These are phyloP conservation scores for Cystofilobasidium macerans DNA, from an alignment of 768 basidiomycete genomes.

Conservation along the genomic window DNA sequence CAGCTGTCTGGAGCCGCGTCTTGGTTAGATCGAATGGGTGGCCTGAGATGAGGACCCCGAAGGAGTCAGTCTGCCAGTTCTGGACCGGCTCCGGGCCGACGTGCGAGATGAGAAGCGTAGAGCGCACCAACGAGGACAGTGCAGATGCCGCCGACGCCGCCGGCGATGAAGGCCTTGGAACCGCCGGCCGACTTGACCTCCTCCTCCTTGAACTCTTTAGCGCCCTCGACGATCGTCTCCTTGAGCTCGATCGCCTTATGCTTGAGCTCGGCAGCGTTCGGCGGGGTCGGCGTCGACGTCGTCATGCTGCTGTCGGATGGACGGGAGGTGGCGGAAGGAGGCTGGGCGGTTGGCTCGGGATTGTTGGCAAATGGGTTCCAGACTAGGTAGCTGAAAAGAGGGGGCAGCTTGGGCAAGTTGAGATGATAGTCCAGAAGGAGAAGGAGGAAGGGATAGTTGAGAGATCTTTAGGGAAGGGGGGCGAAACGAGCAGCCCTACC, in stretches of 20 bases:
- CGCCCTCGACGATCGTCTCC: conserved; percentile 14
- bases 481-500: too few species aligned
- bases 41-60: conserved; percentile 44
- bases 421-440: neutral
- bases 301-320: neutral
- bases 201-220: conserved; percentile 20
- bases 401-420: conserved; percentile 16
- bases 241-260: conserved; percentile 7
- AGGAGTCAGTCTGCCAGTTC: neutral
- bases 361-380: too few species aligned
- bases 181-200: conserved; percentile 15
- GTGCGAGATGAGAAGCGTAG: neutral
- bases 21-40: conserved; percentile 92
- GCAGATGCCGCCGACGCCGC: conserved; percentile 79
- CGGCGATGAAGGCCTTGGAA: conserved; percentile 78
- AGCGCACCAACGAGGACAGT: conserved; percentile 80
- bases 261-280: neutral
- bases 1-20: conserved; percentile 74
- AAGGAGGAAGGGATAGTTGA: neutral
- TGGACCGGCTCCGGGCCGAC: too few species aligned
- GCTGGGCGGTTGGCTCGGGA: neutral
- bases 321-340: neutral
- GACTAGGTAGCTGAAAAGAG: conserved; percentile 22
- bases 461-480: too few species aligned
- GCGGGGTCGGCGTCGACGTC: conserved; percentile 5